Conservation (phyloP, 768 basidiomycete species). For the Cubamyces sp. region DNA sequence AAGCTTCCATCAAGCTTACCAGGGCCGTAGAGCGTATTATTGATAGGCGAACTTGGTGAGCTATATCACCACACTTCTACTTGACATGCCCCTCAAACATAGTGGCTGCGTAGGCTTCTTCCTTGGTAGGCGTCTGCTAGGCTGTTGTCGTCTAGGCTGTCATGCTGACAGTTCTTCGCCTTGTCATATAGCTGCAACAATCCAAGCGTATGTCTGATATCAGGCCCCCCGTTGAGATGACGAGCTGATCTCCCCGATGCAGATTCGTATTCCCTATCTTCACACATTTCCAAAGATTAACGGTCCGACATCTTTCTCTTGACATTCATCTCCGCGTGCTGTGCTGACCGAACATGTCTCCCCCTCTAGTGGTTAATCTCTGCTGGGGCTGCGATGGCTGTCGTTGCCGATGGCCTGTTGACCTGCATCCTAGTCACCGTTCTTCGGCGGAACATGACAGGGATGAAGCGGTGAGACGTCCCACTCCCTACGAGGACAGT, state of each 20-base stretch:
- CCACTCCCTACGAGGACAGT: background rate
- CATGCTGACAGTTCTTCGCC: background rate
- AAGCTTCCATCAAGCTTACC: no score
- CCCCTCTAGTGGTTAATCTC: constrained; percentile 10
- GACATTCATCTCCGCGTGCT: background rate
- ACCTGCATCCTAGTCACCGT: constrained; percentile 6
- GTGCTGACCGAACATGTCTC: background rate
- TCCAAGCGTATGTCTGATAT: background rate
- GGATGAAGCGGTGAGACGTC: constrained; percentile 11
- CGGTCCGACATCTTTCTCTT: background rate
- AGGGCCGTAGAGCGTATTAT: background rate
- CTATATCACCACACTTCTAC: background rate
- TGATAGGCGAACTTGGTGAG: constrained; percentile 10
- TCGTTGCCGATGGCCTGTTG: background rate
- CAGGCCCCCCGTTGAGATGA: no score
- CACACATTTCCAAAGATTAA: constrained; percentile 4
- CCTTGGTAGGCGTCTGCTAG: background rate
- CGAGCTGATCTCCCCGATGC: background rate
- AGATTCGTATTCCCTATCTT: constrained; percentile 4
- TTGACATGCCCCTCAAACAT: background rate
- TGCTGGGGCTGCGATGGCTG: constrained; percentile 12
- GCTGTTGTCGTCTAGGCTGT: background rate
- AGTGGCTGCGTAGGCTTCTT: background rate
- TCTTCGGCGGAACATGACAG: background rate
- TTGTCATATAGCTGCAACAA: background rate